phyloP scores from a whole-genome alignment of 345 rosid genomes.

The Lepidium africanum region DNA sequence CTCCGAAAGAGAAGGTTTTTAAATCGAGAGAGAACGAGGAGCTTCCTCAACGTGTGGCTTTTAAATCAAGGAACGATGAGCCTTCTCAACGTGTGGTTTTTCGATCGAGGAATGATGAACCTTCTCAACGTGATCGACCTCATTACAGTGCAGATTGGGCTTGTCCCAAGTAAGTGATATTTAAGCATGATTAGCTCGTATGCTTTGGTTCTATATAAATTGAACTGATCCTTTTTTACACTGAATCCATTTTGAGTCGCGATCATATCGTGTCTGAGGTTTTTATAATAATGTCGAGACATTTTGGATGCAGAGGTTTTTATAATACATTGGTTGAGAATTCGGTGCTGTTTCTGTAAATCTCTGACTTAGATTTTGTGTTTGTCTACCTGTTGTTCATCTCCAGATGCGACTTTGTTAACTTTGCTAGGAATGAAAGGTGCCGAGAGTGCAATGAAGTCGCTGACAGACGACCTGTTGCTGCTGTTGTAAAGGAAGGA shows the following conservation, averaged over 20 bases:
- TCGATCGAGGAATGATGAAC: constrained; percentile 12
- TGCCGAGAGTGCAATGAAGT: constrained; percentile 64
- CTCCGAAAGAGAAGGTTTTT: constrained; percentile 18
- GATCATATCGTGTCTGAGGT: neutral
- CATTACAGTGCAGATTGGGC: constrained; percentile 55
- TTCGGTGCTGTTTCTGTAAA: neutral
- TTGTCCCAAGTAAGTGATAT: constrained; percentile 66
- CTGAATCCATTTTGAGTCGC: neutral
- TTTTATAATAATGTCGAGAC: neutral
- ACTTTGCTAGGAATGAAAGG: constrained; percentile 53
- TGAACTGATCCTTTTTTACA: neutral
- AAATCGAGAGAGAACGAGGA: neutral
- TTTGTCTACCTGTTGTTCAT: neutral
- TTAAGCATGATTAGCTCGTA: neutral
- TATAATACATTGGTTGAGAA: neutral
- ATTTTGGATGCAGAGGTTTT: neutral
- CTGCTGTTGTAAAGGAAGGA: constrained; percentile 53
- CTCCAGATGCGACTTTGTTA: constrained; percentile 59
- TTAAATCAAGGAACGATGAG: neutral
- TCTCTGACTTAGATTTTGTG: neutral
- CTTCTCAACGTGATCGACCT: constrained; percentile 23
- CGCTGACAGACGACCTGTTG: constrained; percentile 34
- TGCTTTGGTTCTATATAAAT: neutral
- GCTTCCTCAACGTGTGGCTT: neutral
- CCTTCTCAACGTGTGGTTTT: neutral